These are phyloP conservation scores for Geoglossum cookeanum DNA, from an alignment of 2,329 filamentous ascomycete genomes.

Conservation along the genomic window DNA sequence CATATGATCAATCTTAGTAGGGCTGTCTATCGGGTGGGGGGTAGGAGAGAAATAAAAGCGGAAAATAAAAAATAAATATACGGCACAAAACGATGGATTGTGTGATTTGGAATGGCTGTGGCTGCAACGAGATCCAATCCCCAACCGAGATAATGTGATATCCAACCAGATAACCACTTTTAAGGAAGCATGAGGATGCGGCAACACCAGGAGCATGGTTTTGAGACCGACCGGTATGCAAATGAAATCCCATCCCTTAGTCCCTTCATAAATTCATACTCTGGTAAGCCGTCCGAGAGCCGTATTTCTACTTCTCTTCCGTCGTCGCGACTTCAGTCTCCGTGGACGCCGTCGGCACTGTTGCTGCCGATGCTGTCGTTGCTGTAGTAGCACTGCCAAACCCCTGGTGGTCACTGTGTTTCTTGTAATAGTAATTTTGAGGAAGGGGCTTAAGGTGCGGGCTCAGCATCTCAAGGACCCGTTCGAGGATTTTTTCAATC, in stretches of 20 bases:
- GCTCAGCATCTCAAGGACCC: constrained; percentile 54
- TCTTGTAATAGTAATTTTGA: constrained; percentile 67
- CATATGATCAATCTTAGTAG: too few species aligned
- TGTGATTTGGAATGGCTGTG: too few species aligned
- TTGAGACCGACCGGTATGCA: neutral
- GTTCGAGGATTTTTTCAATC: constrained; percentile 52
- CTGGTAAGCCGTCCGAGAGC: neutral
- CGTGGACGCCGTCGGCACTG: neutral
- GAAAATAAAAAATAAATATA: too few species aligned
- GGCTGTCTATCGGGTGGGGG: too few species aligned
- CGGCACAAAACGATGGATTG: too few species aligned
- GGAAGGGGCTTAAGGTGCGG: constrained; percentile 52
- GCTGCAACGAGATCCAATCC: too few species aligned
- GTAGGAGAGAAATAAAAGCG: too few species aligned
- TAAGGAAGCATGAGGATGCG: too few species aligned
- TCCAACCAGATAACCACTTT: too few species aligned
- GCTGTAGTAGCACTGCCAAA: constrained; percentile 26
- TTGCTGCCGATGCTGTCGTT: neutral
- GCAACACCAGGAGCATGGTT: neutral
- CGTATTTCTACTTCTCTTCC: neutral
- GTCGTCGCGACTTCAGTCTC: neutral
- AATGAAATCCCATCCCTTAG: neutral
- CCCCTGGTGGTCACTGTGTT: constrained; percentile 70
- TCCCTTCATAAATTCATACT: neutral
- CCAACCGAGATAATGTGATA: too few species aligned